These are phyloP conservation scores for Russula brevipes DNA, from an alignment of 768 basidiomycete species.

Conservation along the genomic window DNA sequence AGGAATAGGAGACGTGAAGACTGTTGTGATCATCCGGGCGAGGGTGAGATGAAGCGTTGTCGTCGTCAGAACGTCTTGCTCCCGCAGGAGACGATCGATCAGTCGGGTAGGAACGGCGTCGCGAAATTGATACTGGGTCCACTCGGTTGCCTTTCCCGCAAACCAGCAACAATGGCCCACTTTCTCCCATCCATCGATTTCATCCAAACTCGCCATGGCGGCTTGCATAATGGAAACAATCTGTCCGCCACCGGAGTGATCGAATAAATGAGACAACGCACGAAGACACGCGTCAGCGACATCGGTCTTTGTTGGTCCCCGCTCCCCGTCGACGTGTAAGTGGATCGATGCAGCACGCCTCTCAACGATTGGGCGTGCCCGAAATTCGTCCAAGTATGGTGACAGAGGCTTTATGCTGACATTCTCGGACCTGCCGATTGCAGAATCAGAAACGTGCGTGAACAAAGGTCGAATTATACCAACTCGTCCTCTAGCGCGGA, in stretches of 20 bases:
- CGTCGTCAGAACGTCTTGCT: constrained; percentile 47
- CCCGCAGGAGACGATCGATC: constrained; percentile 67
- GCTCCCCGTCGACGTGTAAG: constrained; percentile 81
- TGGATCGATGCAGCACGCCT: constrained; percentile 87
- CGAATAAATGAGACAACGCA: constrained; percentile 64
- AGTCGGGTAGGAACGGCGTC: constrained; percentile 83
- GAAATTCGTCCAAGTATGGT: constrained; percentile 79
- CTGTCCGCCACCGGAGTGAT: constrained; percentile 72
- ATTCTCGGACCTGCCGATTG: constrained; percentile 43
- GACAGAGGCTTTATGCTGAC: constrained; percentile 70
- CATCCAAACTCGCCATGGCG: constrained; percentile 62
- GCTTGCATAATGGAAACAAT: constrained; percentile 68
- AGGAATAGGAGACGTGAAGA: constrained; percentile 77
- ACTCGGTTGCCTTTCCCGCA: constrained; percentile 69
- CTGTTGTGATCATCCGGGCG: constrained; percentile 72
- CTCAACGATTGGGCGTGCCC: constrained; percentile 71
- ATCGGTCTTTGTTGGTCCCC: constrained; percentile 69
- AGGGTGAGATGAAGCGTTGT: constrained; percentile 55
- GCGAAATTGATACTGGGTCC: constrained; percentile 91
- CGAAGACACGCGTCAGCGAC: constrained; percentile 71
- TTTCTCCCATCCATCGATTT: constrained; percentile 57
- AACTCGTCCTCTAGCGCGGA: constrained; percentile 64
- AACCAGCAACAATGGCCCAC: constrained; percentile 78
- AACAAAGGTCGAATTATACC: constrained; percentile 28
- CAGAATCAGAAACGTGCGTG: constrained; percentile 13